These are phyloP conservation scores for Fusarium sp. DNA, from an alignment of 2,329 filamentous ascomycete genomes.

Conservation along the genomic window DNA sequence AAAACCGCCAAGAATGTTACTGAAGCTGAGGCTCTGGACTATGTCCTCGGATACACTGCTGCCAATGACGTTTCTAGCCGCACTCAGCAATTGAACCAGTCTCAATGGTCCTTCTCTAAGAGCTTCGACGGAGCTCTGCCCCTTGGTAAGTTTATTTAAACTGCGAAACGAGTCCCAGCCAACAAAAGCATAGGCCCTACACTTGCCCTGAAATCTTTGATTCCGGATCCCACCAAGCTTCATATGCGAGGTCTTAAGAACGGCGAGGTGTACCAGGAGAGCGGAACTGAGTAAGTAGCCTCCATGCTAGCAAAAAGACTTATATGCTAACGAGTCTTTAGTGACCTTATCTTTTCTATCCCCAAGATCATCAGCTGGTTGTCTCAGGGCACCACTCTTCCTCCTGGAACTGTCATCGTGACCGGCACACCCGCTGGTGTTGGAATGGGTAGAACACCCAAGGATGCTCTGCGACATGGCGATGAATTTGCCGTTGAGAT, in stretches of 20 bases:
- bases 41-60: conserved; percentile 72
- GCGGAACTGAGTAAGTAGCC: conserved; percentile 42
- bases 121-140: conserved; percentile 68
- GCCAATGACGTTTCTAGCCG: conserved; percentile 69
- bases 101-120: conserved; percentile 61
- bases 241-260: conserved; percentile 68
- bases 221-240: conserved; percentile 67
- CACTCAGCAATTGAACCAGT: conserved; percentile 44
- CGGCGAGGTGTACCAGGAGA: conserved; percentile 51
- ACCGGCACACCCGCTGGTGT: conserved; percentile 77
- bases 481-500: conserved; percentile 64
- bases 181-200: conserved; percentile 64
- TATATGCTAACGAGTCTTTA: conserved; percentile 39
- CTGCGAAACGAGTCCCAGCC: background rate
- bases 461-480: conserved; percentile 74
- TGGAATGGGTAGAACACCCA: conserved; percentile 74
- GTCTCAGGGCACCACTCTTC: conserved; percentile 69
- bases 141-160: conserved; percentile 44
- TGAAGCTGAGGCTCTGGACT: conserved; percentile 66
- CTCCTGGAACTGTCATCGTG: conserved; percentile 72
- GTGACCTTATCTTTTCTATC: conserved; percentile 71
- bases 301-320: too few species aligned
- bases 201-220: conserved; percentile 68
- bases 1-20: conserved; percentile 63
- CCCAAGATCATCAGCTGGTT: conserved; percentile 68